Evolutionary conservation across 2,329 filamentous ascomycete genomes (phyloP).

Genomic region (Colletotrichum godetiae): DNA sequence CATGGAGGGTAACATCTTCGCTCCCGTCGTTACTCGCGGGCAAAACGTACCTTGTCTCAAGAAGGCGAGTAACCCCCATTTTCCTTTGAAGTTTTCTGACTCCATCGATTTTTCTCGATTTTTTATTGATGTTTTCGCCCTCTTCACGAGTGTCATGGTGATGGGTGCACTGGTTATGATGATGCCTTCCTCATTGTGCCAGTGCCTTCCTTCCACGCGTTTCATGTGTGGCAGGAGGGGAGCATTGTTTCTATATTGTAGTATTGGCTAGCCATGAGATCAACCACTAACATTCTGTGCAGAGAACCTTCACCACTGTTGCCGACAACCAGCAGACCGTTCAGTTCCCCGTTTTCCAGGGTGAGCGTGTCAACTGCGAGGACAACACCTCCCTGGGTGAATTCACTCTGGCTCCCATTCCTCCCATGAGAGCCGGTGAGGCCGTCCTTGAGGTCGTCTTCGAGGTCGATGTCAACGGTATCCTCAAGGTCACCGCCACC

Average conservation of each 20-base stretch:
- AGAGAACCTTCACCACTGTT: constrained; percentile 85
- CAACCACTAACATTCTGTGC: constrained; percentile 20
- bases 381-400: constrained; percentile 98
- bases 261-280: no score
- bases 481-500: constrained; percentile 98
- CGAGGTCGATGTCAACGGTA: constrained; percentile 99
- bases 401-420: constrained; percentile 91
- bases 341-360: constrained; percentile 94
- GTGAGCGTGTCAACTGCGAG: constrained; percentile 97
- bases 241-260: no score
- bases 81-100: no score
- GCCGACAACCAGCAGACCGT: constrained; percentile 82
- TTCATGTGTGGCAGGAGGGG: neutral
- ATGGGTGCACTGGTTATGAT: no score
- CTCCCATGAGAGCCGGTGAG: constrained; percentile 93
- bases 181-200: neutral
- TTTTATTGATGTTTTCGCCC: constrained; percentile 41
- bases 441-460: constrained; percentile 98
- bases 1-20: constrained; percentile 99
- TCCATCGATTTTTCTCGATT: no score
- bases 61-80: constrained; percentile 58
- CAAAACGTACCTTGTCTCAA: constrained; percentile 83
- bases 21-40: constrained; percentile 87
- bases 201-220: neutral
- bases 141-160: no score